Evolutionary conservation across 306 rosid genomes (phyloP), one percentile per base, ranked within the genome.

Genomic region (Vigna hirtella): DNA sequence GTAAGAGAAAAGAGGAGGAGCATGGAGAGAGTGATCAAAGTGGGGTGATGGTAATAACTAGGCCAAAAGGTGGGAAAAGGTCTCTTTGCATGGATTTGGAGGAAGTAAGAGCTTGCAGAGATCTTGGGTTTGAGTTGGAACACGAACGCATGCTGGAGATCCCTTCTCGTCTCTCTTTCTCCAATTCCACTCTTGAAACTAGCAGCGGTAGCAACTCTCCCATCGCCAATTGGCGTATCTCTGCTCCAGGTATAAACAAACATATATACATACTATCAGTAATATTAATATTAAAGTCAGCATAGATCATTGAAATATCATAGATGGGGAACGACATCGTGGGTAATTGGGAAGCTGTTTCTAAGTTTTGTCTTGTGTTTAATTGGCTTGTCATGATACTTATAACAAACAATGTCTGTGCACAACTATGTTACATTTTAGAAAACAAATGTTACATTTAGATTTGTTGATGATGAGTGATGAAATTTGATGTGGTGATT

Each of bases 71-170:
- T 42, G 97, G 96, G n/a, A 84, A 70, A 0, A 86, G 96, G 47
- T 43, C 91, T 2, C 70, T 93, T 28, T 85, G 93, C 15, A 90
- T 91, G 98, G 97, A 87, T 63, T 59, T 88, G 88, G 97, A 90
- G 8, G 98, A 93, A 90, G 93, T 93, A 4, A 93, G 87, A 77
- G 98, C 98, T 78, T 93, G 98, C 56, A 86, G 88, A 73, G 98
- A 93, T 67, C 93, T 93, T 61, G 98, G 98, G 2, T 91, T 91
- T 79, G 96, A 93, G 86, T 81, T 93, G 82, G 96, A 93, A 40
- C 87, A 83, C 10, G 79, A 88, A 24, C 70, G 72, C 3, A 81
- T 80, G 83, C 6, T 89, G 40, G 89, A 88, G 72, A 70, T 87
- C 14, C 89, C 93, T 2, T 81, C 89, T 67, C 80, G 59, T 47